Conservation (phyloP, 1,284 basidiomycete genomes). For the Coniophora puteana region DNA sequence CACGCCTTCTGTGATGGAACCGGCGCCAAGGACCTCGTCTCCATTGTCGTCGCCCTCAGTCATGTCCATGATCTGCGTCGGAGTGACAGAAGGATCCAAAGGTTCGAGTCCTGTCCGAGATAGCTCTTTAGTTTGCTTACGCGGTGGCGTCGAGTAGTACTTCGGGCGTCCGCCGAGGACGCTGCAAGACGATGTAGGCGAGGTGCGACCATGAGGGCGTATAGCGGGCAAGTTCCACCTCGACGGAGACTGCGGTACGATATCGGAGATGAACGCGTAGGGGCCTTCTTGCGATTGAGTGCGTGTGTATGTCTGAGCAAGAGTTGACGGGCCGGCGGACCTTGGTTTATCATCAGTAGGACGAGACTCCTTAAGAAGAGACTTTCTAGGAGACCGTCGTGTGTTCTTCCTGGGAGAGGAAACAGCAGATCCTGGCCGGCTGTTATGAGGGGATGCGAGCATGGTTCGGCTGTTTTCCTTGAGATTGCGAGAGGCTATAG, state of each 20-base stretch:
- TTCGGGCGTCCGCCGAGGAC: constrained; percentile 19
- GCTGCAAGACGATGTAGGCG: constrained; percentile 6
- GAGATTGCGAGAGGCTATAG: constrained; percentile 39
- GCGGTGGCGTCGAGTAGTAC: constrained; percentile 22
- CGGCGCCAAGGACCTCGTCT: too few species aligned
- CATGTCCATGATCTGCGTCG: not conserved
- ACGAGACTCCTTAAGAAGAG: too few species aligned
- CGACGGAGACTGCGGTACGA: too few species aligned
- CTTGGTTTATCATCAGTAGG: too few species aligned
- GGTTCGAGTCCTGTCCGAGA: not conserved
- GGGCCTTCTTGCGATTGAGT: too few species aligned
- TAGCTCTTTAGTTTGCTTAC: too few species aligned
- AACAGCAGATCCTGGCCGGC: constrained; percentile 38
- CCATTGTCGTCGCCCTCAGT: not conserved
- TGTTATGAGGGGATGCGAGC: constrained; percentile 33
- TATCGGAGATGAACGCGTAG: too few species aligned
- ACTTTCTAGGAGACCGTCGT: constrained; percentile 3
- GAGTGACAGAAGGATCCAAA: not conserved
- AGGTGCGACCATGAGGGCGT: too few species aligned
- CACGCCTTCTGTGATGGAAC: too few species aligned
- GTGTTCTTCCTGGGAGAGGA: constrained; percentile 34
- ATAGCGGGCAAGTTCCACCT: too few species aligned
- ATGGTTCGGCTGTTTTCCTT: constrained; percentile 39
- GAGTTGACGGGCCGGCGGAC: too few species aligned
- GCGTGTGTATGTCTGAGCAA: too few species aligned